phyloP scores from a whole-genome alignment of 2,329 filamentous ascomycete genomes.

The Alternaria brassicicola region DNA sequence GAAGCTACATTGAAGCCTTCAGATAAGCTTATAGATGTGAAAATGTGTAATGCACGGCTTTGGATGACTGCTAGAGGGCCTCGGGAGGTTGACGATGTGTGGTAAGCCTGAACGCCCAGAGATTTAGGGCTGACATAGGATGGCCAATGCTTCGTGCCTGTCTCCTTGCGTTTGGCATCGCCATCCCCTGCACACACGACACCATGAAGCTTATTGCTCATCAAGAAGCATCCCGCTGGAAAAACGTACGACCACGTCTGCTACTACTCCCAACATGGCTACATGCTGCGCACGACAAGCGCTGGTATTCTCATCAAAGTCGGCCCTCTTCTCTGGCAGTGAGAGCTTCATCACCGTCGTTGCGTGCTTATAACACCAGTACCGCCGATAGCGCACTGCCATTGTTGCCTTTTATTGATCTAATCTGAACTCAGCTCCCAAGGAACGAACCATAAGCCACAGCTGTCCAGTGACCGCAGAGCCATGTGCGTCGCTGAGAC shows the following conservation, averaged over 20 bases:
- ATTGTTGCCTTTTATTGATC: conserved; percentile 3
- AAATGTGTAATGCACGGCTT: neutral
- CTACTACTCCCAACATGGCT: neutral
- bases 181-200: neutral
- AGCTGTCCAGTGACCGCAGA: conserved; percentile 3
- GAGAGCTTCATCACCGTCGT: neutral
- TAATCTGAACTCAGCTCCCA: neutral
- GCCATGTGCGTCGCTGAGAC: conserved; percentile 20
- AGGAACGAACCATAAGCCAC: conserved; percentile 18
- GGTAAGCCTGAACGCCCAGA: neutral
- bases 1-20: neutral
- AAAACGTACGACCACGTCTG: neutral
- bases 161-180: neutral
- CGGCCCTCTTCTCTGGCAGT: neutral
- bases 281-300: neutral
- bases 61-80: neutral
- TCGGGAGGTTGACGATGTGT: neutral
- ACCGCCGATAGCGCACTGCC: conserved; percentile 13
- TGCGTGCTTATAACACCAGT: conserved; percentile 10
- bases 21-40: neutral
- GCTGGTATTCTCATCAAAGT: neutral
- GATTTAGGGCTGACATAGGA: conserved; percentile 10
- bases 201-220: neutral
- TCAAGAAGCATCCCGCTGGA: neutral
- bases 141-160: conserved; percentile 1